phyloP scores from a whole-genome alignment of 768 basidiomycete genomes.

The Lactarius sanguifluus region DNA sequence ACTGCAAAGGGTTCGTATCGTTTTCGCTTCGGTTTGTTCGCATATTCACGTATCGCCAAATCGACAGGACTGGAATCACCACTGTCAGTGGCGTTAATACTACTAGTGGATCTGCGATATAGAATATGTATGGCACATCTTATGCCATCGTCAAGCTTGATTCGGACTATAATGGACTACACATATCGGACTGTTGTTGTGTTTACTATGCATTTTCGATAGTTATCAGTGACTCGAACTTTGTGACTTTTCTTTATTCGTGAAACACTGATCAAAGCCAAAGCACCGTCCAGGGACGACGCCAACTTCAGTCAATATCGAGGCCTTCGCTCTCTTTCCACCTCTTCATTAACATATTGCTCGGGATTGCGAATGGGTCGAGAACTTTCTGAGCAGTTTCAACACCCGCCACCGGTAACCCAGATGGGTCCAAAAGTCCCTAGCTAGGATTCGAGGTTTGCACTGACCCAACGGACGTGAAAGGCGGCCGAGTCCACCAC shows the following conservation, averaged over 20 bases:
- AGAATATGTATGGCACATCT: not conserved
- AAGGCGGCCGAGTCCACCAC: not conserved
- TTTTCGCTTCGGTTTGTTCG: not conserved
- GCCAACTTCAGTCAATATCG: slow-evolving; percentile 30
- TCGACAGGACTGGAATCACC: slow-evolving; percentile 22
- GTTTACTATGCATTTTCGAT: not conserved
- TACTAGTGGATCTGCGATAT: slow-evolving; percentile 9
- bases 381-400: slow-evolving; percentile 43
- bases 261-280: not conserved
- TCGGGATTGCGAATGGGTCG: slow-evolving; percentile 44
- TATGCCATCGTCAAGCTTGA: not conserved
- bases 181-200: slow-evolving; percentile 1
- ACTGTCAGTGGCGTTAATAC: slow-evolving; percentile 1
- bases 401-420: slow-evolving; percentile 42
- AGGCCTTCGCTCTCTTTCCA: slow-evolving; percentile 43
- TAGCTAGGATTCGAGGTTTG: slow-evolving; percentile 30
- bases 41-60: not conserved
- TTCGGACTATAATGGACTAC: slow-evolving; percentile 8
- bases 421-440: slow-evolving; percentile 38
- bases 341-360: slow-evolving; percentile 39
- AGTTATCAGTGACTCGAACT: not conserved
- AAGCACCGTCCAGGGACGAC: not conserved
- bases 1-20: slow-evolving; percentile 53
- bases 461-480: not conserved
- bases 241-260: not conserved